Base-by-base conservation (phyloP, 306 rosid genomes). In the Cucurbita maxima region DNA sequence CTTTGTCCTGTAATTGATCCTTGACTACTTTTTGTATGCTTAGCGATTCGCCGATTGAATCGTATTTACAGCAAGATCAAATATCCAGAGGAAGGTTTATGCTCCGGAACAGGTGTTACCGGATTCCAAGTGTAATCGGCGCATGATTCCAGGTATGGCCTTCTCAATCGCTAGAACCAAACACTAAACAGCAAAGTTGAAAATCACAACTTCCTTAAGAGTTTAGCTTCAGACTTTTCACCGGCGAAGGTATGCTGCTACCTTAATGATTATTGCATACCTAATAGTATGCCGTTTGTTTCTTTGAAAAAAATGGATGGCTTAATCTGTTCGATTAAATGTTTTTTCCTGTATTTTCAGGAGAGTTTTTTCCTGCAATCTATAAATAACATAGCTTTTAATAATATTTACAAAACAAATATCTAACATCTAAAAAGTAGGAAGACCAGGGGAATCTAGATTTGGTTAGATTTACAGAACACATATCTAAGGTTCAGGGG, bases 191-290 rank as follows among this genome's bases (percentile, higher is more conserved):
- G 47, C 59, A 37, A 44, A 75, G 12, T 15, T 13, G 72, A 68
- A 30, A 71, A 55, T 48, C 79, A 47, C 71, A 81, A 37, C 30
- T 63, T 72, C 12, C 82, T 90, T 15, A 84, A 79, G 76, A 87
- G 96, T 58, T 79, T 89, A 61, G 88, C 90, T 72, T 87, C 92
- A 92, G 96, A 89, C 87, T 89, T 71, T 84, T 83, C 68, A 86
- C 89, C 1, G 74, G 80, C 64, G 85, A 81, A 84, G 96, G 96
- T 86, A 75, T 78, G 67, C 41, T 37, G 25, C 5, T 9, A 11
- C 25, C 6, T 9, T 63, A 5, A n/a, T 36, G 5, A 12, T 6
- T 36, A 25, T 58, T 25, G 18, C 67, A 44, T 36, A 3, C 10
- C 47, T 16, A 62, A 38, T 59, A 60, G 11, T 62, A 38, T 61